Percentiles rank a stretch among this genome's conserved stretches.
phyloP scores from a whole-genome alignment of 805 yeast genomes.

The Komagataella pastoris region DNA sequence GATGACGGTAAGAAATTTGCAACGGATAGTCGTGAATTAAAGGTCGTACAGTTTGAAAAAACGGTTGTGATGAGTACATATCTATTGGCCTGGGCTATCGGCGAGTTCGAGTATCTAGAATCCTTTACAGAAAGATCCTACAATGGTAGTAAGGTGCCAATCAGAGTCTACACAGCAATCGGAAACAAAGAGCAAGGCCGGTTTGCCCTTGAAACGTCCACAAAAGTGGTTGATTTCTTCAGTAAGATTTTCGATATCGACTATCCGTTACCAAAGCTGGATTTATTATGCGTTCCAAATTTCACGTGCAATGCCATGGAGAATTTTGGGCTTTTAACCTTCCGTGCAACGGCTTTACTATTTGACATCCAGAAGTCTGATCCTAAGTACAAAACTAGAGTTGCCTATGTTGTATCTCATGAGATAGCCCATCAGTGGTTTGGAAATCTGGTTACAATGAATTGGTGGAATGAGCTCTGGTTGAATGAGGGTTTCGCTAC shows the following conservation, averaged over 20 bases:
- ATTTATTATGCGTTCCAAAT: conserved; percentile 66
- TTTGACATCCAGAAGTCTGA: conserved; percentile 34
- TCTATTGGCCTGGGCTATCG: conserved; percentile 45
- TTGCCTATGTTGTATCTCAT: conserved; percentile 73
- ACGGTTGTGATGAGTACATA: conserved; percentile 45
- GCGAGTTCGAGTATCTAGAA: conserved; percentile 42
- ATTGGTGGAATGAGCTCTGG: conserved; percentile 92
- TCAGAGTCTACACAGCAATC: conserved; percentile 37
- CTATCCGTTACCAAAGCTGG: conserved; percentile 77
- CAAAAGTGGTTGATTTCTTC: conserved; percentile 35
- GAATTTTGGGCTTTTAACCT: conserved; percentile 75
- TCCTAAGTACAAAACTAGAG: conserved; percentile 47
- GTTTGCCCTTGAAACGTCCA: conserved; percentile 33
- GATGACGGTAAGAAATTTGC: conserved; percentile 11
- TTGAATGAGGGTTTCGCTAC: conserved; percentile 86
- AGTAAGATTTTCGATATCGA: conserved; percentile 32
- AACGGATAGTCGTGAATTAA: conserved; percentile 6
- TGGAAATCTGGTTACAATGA: conserved; percentile 81
- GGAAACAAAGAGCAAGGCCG: conserved; percentile 33
- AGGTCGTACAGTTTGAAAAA: conserved; percentile 23
- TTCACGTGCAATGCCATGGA: conserved; percentile 86
- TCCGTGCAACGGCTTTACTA: conserved; percentile 44
- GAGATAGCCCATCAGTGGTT: conserved; percentile 91
- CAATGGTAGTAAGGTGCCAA: conserved; percentile 28
- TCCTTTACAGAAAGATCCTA: conserved; percentile 24